Base-by-base conservation (phyloP, 306 rosid species). In the Fragaria iinumae region DNA sequence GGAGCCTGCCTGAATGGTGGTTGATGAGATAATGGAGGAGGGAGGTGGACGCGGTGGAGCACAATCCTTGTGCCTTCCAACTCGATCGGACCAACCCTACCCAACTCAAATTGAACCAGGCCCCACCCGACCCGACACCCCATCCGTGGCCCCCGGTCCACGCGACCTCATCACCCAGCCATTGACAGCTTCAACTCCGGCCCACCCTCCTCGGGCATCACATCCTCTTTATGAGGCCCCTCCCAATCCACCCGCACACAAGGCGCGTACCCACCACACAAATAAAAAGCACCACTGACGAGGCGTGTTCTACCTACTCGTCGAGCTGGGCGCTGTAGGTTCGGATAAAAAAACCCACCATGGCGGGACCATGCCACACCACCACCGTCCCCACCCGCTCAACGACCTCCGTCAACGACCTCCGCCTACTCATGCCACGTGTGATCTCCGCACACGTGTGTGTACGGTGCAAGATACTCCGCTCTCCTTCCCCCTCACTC, bases 161-260 rank as follows among this genome's bases (percentile, higher is more conserved):
- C 79, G 83, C 83, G 76, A 80, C 73, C 62, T 65, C 77, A 36
- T 47, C 13, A 14, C 63, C 73, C 80, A 71, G 21, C 79, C 72
- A 36, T 82, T 80, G 83, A 77, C 82, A 80, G 76, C 85, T 77
- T 62, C 78, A 29, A 69, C 9, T 27, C 53, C 25, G 83, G 85
- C 48, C 88, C 79, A 53, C 85, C 6, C 75, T 45, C 72, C 80
- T 74, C 82, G 78, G 47, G 68, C 77, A 62, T 71, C 73, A 62
- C 80, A 69, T 55, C 75, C 71, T 23, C 71, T 23, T 47, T 34
- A 14, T 32, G 36, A 3, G 36, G 4, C 36, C 36, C 36, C 36
- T 9, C 45, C 29, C 7, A 0, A 11, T 6, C 4, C 23, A 6
- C 20, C 14, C 14, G 16, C 72, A 3, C 18, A 17, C 65, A 20